Base-by-base conservation (phyloP, 306 rosid genomes). In the Senna siamea region DNA sequence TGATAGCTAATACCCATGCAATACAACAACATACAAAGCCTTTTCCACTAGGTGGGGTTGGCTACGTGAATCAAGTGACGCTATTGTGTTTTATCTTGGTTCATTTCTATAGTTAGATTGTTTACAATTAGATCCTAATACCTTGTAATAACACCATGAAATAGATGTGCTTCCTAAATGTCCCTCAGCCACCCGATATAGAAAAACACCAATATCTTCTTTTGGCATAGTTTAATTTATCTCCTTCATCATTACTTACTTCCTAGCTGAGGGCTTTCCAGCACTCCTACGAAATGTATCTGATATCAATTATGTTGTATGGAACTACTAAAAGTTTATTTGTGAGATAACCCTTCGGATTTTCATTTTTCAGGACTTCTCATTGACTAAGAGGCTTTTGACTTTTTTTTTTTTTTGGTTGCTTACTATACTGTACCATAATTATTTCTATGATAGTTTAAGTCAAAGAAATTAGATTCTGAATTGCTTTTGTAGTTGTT, bases 191-290 rank as follows among this genome's bases (percentile, higher is more conserved):
- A n/a, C 20, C 14, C 20, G 7, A 35, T 66, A 47, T 56, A 17
- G 48, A 46, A 48, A 75, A 53, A n/a, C 46, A 47, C 52, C 14
- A 32, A 19, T 53, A 35, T 46, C 51, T 8, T 54, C 4, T 15
- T 61, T 35, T 61, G 6, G 62, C 44, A 38, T 18, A 18, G 10
- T 57, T 57, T 52, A 60, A 47, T 51, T n/a, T 26, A 38, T 46
- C 54, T 55, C 19, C 26, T 50, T 57, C 57, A 23, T 73, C 53
- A 9, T 7, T 46, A 34, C 7, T 34, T 15, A 55, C 51, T 18
- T 69, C 34, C 71, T 50, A 60, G 57, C 40, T 20, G 37, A 61
- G 52, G 58, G 41, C 48, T 73, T 73, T 73, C 20, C 66, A 28
- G 48, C 32, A 57, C 44, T 58, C 10, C 23, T 18, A 67, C 52